Evolutionary conservation across 2,329 filamentous ascomycete species (phyloP), one percentile per base, ranked within the genome.

Genomic region (Penicillium sp.): DNA sequence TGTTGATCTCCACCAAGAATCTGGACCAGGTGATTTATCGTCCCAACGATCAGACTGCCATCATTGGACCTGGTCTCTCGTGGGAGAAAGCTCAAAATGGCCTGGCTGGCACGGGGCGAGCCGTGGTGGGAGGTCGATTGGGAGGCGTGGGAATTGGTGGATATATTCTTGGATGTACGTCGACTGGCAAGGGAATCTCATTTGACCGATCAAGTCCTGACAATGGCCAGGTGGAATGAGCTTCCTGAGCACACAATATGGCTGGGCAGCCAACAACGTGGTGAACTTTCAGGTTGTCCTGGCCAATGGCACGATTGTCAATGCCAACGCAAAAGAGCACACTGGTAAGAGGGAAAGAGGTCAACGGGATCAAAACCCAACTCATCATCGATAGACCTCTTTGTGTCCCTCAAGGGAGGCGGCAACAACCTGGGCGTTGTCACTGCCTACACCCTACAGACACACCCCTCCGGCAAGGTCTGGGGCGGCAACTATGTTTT

Each of bases 201-300:
- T 26, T 1, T 23, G 17, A 13, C 15, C 7, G 17, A 9, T 29
- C 14, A 15, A 27, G 26, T 4, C n/a, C 7, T 27, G 6, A 29
- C 7, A 8, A 25, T 16, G 25, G 18, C 1, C 23, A 65, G 62
- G 57, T 35, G 62, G 62, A 7, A 47, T 64, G 45, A 77, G 74
- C 35, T 78, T 76, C 47, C 62, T 79, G 56, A 72, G 71, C 17
- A 67, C 70, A 7, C 64, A 76, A 47, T 72, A 75, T 44, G 73
- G 73, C 15, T 72, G 70, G 65, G 68, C 71, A 13, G 69, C 68
- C 19, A 71, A 73, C 43, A 73, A 69, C 39, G 63, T 75, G 5
- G 56, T 71, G 16, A 67, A 71, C 34, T 73, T 62, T 33, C 69
- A 76, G 39, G 63, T 75, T 11, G 68, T 73, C 9, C 62, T 74